Evolutionary conservation across 352 stramenopile species (phyloP).

Genomic region (Elongisporangium prolatum): DNA sequence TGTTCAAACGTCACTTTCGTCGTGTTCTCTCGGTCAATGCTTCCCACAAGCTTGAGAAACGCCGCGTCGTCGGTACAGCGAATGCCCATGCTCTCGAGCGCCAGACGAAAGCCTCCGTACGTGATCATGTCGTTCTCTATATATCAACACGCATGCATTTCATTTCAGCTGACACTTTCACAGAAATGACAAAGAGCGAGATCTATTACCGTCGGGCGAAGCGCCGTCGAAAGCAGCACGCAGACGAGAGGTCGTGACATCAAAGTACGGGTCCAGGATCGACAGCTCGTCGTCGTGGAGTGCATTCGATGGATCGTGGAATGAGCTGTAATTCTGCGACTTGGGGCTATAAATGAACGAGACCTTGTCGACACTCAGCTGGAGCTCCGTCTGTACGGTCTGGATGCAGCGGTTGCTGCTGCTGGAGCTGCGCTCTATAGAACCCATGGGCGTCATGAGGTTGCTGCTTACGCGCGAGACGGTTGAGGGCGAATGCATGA

Average conservation of each 20-base stretch:
- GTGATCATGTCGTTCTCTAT: conserved; percentile 36
- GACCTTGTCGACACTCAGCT: conserved; percentile 78
- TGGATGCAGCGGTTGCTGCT: conserved; percentile 7
- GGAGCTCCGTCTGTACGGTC: conserved; percentile 44
- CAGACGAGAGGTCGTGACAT: conserved; percentile 71
- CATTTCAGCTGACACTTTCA: background rate
- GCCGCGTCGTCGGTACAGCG: conserved; percentile 60
- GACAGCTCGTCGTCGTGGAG: conserved; percentile 66
- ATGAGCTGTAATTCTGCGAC: conserved; percentile 44
- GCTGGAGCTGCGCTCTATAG: conserved; percentile 4
- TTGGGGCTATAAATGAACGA: conserved; percentile 78
- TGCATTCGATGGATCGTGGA: conserved; percentile 31
- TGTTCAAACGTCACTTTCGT: conserved; percentile 55
- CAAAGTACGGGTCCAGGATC: conserved; percentile 85
- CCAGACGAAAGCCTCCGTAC: conserved; percentile 53
- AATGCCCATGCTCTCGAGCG: conserved; percentile 65
- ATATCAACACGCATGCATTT: background rate
- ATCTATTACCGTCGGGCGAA: conserved; percentile 28
- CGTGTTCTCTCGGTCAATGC: conserved; percentile 43
- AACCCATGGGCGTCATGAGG: conserved; percentile 4
- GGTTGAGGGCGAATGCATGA: conserved; percentile 7
- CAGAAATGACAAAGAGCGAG: no score
- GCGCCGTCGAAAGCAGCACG: conserved; percentile 69
- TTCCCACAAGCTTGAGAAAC: conserved; percentile 70
- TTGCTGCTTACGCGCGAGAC: background rate